Evolutionary conservation across 192 early-diverging fungal species (phyloP).

Genomic region (Coemansia reversa): DNA sequence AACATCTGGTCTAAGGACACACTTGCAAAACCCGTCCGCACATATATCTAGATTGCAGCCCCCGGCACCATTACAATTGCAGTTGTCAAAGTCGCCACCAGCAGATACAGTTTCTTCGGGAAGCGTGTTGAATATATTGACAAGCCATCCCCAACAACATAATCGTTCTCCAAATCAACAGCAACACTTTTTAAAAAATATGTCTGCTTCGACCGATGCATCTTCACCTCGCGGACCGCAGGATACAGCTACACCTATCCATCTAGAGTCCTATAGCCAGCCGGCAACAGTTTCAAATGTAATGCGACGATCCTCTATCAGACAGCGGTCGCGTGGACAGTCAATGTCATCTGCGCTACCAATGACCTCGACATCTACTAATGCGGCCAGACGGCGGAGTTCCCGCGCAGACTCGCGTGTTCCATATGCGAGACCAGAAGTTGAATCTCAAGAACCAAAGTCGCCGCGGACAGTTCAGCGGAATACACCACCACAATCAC

Average conservation of each 20-base stretch:
- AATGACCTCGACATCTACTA: slow-evolving; percentile 6
- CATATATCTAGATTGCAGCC: background rate
- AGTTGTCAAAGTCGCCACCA: slow-evolving; percentile 8
- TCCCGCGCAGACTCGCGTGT: slow-evolving; percentile 28
- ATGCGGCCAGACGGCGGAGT: slow-evolving; percentile 22
- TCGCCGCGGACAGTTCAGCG: slow-evolving; percentile 14
- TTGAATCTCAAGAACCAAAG: slow-evolving; percentile 19
- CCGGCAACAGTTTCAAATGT: slow-evolving; percentile 11
- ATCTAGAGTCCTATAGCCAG: slow-evolving; percentile 14
- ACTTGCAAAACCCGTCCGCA: background rate
- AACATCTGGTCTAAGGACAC: background rate
- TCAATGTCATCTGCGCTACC: slow-evolving; percentile 28
- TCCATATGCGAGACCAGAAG: slow-evolving; percentile 28
- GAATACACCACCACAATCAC: slow-evolving; percentile 22
- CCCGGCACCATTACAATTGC: background rate
- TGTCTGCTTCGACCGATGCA: slow-evolving; percentile 27
- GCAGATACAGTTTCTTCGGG: background rate
- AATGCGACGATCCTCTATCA: slow-evolving; percentile 10
- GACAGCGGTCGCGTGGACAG: slow-evolving; percentile 34
- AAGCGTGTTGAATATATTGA: slow-evolving; percentile 3
- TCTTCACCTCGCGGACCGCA: slow-evolving; percentile 21
- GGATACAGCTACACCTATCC: background rate
- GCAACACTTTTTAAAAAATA: slow-evolving; percentile 2
- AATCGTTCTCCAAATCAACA: background rate
- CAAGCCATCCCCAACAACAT: background rate